Evolutionary conservation across 2,329 filamentous ascomycete genomes (phyloP), one percentile per base, ranked within the genome.

Genomic region (Microdochium paspali): DNA sequence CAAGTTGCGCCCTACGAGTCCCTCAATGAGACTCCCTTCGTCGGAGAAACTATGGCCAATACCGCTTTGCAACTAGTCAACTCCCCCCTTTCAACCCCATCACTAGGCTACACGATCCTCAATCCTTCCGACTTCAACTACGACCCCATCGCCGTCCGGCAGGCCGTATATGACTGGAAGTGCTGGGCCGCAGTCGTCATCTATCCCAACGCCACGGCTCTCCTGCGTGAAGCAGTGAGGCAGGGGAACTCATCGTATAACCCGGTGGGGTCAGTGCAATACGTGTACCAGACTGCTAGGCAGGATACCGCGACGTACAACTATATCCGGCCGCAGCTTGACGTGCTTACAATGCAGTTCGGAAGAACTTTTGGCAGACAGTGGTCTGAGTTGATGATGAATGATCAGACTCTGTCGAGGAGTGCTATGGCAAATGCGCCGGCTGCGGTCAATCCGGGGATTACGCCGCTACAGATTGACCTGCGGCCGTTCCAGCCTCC

Each of bases 111-210:
- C 56, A 63, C 56, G 0, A 66, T 76, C 31, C 63, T 73, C 3
- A 57, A 70, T 0, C 66, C 77, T 0, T 65, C 69, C 2, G 63
- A 73, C 3, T 84, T 81, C 63, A 60, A 72, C 53, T 69, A 77
- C 54, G 76, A 82, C 47, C 74, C 77, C 0, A 63, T 73, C 28
- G 65, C 67, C 15, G 80, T 84, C 2, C 72, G 79, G 3, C 71
- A 77, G 54, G 73, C 70, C 3, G 68, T 85, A 1, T 84, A 81
- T 57, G 66, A 83, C 47, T 75, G 72, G 53, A 64, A 79, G 25
- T 71, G 72, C 10, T 84, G 76, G 69, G 79, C 76, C 0, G 80
- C 81, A 0, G 70, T 85, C 44, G 70, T 84, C 47, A 67, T 85
- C 53, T 80, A 82, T 50, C 59, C 79, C 1, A 83, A 84, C 53